Evolutionary conservation across 345 rosid species (phyloP), one percentile per base, ranked within the genome.

Genomic region (Eucalyptus decipiens): DNA sequence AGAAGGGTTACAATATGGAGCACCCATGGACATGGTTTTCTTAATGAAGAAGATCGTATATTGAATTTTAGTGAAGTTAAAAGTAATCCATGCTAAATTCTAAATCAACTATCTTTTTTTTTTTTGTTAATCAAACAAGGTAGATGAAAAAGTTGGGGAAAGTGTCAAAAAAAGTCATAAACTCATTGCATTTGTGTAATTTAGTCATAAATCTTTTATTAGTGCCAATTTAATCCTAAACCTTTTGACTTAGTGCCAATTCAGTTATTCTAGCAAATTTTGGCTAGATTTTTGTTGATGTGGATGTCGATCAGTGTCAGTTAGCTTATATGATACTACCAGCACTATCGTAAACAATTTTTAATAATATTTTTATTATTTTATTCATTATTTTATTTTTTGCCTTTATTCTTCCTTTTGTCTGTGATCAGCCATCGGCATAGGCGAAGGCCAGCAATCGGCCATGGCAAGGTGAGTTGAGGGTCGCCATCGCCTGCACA

Each of bases 361-460:
- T 50, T 50, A 50, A 50, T 50, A 49, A 49, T 51, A 51, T 51
- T 50, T 16, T 11, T 48, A 48, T 47, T 48, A n/a, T n/a, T n/a
- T n/a, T n/a, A n/a, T 6, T 51, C 17, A 1, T 51, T 3, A 15
- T 50, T 3, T 50, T 50, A 6, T 6, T 51, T 17, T 51, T 17
- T 51, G 0, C 23, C 54, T 6, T 51, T 51, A 0, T 51, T 7
- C 21, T 51, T 51, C 54, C 54, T 3, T 51, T 51, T 51, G 54
- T 9, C 4, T 2, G 1, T 51, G 54, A 51, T 0, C 0, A 1
- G 2, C 54, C n/a, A 17, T 0, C 0, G 1, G 8, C 54, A 51
- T 0, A 12, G 3, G 17, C 6, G 1, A 49, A 49, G 6, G 51
- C 6, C 0, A 51, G 1, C 9, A 51, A 51, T 0, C 0, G 1